Conservation (phyloP, 2,329 filamentous ascomycete species). For the Cytospora leucostoma region DNA sequence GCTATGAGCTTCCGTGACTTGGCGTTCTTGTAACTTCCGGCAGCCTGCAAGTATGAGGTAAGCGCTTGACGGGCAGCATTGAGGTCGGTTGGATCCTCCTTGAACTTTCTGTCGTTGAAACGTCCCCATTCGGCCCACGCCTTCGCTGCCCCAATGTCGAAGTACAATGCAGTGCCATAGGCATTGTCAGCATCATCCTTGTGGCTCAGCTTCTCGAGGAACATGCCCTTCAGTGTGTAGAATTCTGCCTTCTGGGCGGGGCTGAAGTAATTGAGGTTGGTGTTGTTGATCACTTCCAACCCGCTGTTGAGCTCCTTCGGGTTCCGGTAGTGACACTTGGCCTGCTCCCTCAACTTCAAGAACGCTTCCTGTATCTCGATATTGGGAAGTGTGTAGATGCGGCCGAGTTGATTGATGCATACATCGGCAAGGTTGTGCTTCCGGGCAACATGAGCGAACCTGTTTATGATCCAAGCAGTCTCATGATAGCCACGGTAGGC, state of each 20-base stretch:
- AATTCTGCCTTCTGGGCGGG: conserved; percentile 96
- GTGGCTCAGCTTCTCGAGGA: conserved; percentile 88
- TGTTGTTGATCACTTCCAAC: conserved; percentile 98
- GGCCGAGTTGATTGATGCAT: conserved; percentile 93
- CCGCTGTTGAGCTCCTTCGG: conserved; percentile 87
- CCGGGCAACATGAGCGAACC: conserved; percentile 94
- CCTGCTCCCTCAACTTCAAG: conserved; percentile 96
- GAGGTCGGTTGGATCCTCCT: conserved; percentile 80
- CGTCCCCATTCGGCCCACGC: conserved; percentile 99
- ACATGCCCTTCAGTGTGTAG: conserved; percentile 99
- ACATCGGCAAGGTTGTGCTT: conserved; percentile 97
- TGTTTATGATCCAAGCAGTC: conserved; percentile 99
- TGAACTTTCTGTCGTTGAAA: conserved; percentile 96
- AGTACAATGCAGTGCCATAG: conserved; percentile 92
- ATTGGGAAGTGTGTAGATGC: conserved; percentile 97
- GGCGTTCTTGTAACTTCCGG: conserved; percentile 93
- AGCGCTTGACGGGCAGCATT: conserved; percentile 87
- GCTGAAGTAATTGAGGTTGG: conserved; percentile 97
- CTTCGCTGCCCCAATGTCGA: conserved; percentile 92
- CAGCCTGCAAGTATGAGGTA: conserved; percentile 94
- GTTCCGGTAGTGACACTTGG: conserved; percentile 98
- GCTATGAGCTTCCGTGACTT: conserved; percentile 94
- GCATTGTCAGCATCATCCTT: conserved; percentile 90
- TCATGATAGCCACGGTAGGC: conserved; percentile 98
- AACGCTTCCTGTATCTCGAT: conserved; percentile 99